Conservation (phyloP, 805 yeast species). For the Wickerhamiella cacticola region DNA sequence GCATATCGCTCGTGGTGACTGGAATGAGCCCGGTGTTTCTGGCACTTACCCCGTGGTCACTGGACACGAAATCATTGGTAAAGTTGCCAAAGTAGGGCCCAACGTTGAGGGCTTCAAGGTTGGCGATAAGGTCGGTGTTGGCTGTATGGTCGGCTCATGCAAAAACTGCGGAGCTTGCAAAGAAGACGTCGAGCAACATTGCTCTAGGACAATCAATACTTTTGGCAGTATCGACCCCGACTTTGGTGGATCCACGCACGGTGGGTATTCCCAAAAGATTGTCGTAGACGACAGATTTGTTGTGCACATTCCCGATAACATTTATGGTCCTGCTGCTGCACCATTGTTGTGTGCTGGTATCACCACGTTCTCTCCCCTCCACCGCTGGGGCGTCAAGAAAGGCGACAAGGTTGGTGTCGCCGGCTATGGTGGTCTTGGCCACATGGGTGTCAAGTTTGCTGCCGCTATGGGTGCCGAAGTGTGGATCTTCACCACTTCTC, state of each 20-base stretch:
- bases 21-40: conserved; percentile 50
- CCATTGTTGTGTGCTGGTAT: conserved; percentile 71
- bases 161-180: conserved; percentile 2
- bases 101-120: conserved; percentile 58
- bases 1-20: conserved; percentile 91
- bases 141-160: conserved; percentile 10
- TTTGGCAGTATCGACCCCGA: neutral
- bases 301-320: conserved; percentile 48
- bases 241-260: conserved; percentile 36
- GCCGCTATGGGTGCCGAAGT: conserved; percentile 54
- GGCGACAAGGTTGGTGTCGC: conserved; percentile 46
- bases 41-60: conserved; percentile 67
- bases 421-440: conserved; percentile 60
- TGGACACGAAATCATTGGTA: conserved; percentile 86
- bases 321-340: conserved; percentile 46
- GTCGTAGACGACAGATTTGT: conserved; percentile 47
- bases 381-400: conserved; percentile 36
- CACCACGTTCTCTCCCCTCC: conserved; percentile 57
- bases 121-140: conserved; percentile 69
- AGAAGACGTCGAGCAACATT: neutral
- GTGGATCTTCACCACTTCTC: conserved; percentile 42
- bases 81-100: conserved; percentile 63
- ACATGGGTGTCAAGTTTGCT: conserved; percentile 47
- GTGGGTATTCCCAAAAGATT: conserved; percentile 31
- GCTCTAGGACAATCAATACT: conserved; percentile 23